Percentiles rank a stretch among this genome's conserved stretches.
Conservation (phyloP, 805 yeast genomes). For the Maudiozyma bulderi region DNA sequence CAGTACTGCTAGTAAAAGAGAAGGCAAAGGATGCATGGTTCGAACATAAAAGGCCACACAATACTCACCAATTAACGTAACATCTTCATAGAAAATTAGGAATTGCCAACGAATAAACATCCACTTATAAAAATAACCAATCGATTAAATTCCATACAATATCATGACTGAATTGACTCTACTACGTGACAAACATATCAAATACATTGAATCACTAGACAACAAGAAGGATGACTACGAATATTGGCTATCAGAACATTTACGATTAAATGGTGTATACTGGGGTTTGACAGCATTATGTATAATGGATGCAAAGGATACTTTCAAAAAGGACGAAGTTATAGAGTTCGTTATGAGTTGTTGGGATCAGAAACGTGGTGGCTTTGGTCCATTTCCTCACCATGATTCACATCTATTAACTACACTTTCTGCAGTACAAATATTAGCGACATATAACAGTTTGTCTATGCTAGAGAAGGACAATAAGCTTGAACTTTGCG, state of each 20-base stretch:
- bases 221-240: slow-evolving; percentile 50
- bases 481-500: slow-evolving; percentile 26
- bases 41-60: too few relatives aligned
- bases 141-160: background rate
- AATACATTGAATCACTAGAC: slow-evolving; percentile 47
- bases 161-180: background rate
- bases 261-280: slow-evolving; percentile 82
- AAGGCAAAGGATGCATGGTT: too few relatives aligned
- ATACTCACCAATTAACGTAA: too few relatives aligned
- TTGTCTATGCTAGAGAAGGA: slow-evolving; percentile 34
- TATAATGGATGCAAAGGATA: slow-evolving; percentile 44
- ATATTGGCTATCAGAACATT: slow-evolving; percentile 85
- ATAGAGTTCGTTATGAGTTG: slow-evolving; percentile 63
- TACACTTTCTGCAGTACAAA: slow-evolving; percentile 80
- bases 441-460: slow-evolving; percentile 56
- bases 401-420: slow-evolving; percentile 85
- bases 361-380: slow-evolving; percentile 50
- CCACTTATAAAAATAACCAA: too few relatives aligned
- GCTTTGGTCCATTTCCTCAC: slow-evolving; percentile 80
- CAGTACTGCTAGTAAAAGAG: too few relatives aligned
- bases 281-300: slow-evolving; percentile 86
- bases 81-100: too few relatives aligned
- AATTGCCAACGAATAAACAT: too few relatives aligned
- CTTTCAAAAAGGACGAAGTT: slow-evolving; percentile 53
- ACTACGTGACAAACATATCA: slow-evolving; percentile 44